These are phyloP conservation scores for Berberis thunbergii DNA, from an alignment of 164 flowering plant genomes.

Conservation along the genomic window DNA sequence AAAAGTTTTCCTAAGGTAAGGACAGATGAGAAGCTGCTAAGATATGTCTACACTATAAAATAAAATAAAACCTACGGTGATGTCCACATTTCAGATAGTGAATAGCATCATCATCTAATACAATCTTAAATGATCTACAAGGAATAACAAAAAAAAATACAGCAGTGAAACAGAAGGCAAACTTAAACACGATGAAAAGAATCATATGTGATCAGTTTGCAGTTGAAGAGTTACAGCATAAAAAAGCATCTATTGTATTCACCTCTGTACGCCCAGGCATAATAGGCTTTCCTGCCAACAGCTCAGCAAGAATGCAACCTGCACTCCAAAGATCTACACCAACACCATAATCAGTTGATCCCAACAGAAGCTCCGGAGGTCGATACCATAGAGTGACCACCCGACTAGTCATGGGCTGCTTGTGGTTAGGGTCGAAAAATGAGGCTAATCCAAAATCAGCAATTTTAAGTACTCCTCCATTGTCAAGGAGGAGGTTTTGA, in stretches of 20 bases:
- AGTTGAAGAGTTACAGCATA: too few species aligned
- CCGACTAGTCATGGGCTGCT: slow-evolving; percentile 75
- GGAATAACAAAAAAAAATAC: too few species aligned
- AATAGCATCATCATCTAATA: too few species aligned
- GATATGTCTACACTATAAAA: too few species aligned
- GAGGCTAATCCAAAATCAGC: slow-evolving; percentile 60
- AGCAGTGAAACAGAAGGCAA: too few species aligned
- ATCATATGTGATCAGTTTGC: too few species aligned
- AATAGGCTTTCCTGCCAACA: slow-evolving; percentile 81
- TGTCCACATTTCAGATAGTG: too few species aligned
- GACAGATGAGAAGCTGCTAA: too few species aligned
- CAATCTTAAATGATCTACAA: too few species aligned
- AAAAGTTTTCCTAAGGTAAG: too few species aligned
- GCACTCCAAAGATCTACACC: slow-evolving; percentile 95
- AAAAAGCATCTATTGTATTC: background rate
- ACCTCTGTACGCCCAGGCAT: slow-evolving; percentile 96
- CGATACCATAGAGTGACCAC: slow-evolving; percentile 44
- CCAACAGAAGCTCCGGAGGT: slow-evolving; percentile 65
- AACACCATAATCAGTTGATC: slow-evolving; percentile 79
- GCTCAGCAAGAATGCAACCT: slow-evolving; percentile 83
- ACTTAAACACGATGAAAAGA: too few species aligned
- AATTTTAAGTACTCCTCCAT: slow-evolving; percentile 64
- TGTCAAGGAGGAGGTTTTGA: slow-evolving; percentile 82
- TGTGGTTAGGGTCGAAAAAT: slow-evolving; percentile 39
- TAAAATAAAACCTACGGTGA: too few species aligned